Base-by-base conservation (phyloP, 352 stramenopile species). In the Globisporangium sylvaticum region DNA sequence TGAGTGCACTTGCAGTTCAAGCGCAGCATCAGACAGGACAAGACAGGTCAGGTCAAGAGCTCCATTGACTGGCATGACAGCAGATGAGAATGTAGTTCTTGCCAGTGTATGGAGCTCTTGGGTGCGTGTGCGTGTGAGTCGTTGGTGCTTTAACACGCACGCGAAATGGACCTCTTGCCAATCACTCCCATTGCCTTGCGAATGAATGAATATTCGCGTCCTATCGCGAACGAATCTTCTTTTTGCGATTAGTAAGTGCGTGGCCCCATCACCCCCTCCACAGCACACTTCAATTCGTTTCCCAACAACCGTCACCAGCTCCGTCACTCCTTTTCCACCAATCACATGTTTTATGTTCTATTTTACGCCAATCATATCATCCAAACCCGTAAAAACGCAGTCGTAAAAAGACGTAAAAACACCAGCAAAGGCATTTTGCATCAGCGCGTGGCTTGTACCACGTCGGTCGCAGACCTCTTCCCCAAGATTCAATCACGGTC, bases 161-260 rank as follows among this genome's bases (percentile, higher is more conserved):
- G 15, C 15, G 5, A 48, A 5, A 48, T 48, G 42, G 42, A 50
- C 42, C 42, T 50, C 4, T 50, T 20, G 18, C 5, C 34, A 42
- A 42, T 20, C 37, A 44, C 12, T 44, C 37, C 31, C 37, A 14
- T 44, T 44, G 37, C 37, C 5, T 37, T 37, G 31, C 31, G 31
- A 9, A 32, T 32, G 29, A 32, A 7, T 32, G 5, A 25, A 31
- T 25, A 59, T 59, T 59, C 18, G 53, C 14, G 15, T 32, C 7
- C 14, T 32, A 59, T 39, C 27, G 27, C 27, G 53, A 59, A 42
- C 14, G 53, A 59, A 59, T 59, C 53, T 59, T 20, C n/a, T 20
- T 32, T 10, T 3, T 20, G 12, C 29, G 53, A 58, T 58, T 31
- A n/a, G 42, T 8, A 48, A 48, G 42, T 50, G 42, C 18, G 42